Conservation (phyloP, 441 rosid species). For the Isatis lusitanica region DNA sequence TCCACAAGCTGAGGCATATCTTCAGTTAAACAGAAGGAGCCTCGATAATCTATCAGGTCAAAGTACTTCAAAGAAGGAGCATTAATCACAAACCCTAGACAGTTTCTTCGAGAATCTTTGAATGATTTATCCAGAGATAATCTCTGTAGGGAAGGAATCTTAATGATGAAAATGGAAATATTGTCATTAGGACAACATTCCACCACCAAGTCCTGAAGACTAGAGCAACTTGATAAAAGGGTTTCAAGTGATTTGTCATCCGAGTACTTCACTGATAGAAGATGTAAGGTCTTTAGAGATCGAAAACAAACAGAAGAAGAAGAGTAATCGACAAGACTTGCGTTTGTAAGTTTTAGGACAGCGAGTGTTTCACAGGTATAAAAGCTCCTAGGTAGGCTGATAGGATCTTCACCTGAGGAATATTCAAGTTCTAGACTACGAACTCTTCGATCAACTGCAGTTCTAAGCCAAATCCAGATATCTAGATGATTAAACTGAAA, state of each 20-base stretch:
- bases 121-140: neutral
- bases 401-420: neutral
- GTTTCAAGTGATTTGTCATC: neutral
- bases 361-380: constrained; percentile 1
- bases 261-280: neutral
- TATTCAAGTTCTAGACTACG: neutral
- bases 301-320: neutral
- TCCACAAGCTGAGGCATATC: neutral
- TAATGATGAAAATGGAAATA: neutral
- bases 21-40: constrained; percentile 1
- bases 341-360: neutral
- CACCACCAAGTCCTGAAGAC: neutral
- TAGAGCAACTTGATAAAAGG: neutral
- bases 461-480: neutral
- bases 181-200: neutral
- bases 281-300: neutral
- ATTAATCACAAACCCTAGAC: neutral
- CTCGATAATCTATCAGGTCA: neutral
- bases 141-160: neutral
- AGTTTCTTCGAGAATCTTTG: neutral
- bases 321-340: neutral
- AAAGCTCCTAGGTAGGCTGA: neutral
- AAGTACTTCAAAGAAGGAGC: neutral
- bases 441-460: neutral
- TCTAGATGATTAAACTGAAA: neutral